phyloP scores from a whole-genome alignment of 176 grass and related monocot species.

The Rhynchospora pubera region DNA sequence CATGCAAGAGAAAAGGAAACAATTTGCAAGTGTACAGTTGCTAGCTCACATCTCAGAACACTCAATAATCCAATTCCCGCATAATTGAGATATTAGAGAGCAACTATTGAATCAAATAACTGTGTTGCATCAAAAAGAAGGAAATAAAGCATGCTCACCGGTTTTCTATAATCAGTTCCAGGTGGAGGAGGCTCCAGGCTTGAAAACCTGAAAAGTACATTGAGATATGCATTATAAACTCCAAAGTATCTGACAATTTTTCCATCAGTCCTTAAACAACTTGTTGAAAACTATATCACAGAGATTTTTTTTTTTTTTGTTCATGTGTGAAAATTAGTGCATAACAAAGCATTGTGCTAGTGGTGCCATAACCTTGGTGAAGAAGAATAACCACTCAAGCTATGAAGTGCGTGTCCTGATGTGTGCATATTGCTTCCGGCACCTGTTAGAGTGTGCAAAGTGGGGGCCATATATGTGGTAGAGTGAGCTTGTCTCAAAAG shows the following conservation, averaged over 20 bases:
- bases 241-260: background rate
- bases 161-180: slow-evolving; percentile 22
- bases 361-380: slow-evolving; percentile 97
- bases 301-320: background rate
- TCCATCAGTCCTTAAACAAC: background rate
- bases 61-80: background rate
- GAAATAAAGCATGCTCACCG: slow-evolving; percentile 4
- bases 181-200: slow-evolving; percentile 19
- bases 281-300: background rate
- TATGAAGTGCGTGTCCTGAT: slow-evolving; percentile 95
- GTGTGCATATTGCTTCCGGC: slow-evolving; percentile 94
- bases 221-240: background rate
- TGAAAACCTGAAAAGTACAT: slow-evolving; percentile 1
- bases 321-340: background rate
- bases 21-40: background rate
- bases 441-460: slow-evolving; percentile 93
- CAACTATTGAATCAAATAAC: background rate
- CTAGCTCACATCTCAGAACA: background rate
- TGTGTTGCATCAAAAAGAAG: background rate
- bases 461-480: slow-evolving; percentile 41
- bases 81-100: background rate
- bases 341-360: slow-evolving; percentile 64
- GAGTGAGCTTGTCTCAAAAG: slow-evolving; percentile 15
- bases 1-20: background rate
- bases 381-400: slow-evolving; percentile 86